phyloP scores from a whole-genome alignment of 306 rosid species.

The Cucurbita ficifolia region DNA sequence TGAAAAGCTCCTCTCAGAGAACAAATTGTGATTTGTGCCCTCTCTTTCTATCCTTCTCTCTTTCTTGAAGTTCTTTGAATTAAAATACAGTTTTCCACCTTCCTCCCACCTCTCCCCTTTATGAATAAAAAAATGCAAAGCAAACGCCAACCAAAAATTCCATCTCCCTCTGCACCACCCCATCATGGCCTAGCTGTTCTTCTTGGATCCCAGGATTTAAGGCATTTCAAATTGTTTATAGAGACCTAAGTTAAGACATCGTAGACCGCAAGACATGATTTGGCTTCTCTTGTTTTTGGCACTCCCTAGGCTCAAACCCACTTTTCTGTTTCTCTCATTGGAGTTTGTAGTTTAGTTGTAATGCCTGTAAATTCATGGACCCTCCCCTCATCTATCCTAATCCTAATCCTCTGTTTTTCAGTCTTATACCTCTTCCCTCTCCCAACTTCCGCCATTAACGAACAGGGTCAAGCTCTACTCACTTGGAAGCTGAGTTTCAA shows the following conservation, averaged over 20 bases:
- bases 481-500: slow-evolving; percentile 70
- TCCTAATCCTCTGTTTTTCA: slow-evolving; percentile 22
- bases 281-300: slow-evolving; percentile 46
- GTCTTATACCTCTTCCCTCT: slow-evolving; percentile 12
- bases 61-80: slow-evolving; percentile 9
- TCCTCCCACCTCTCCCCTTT: slow-evolving; percentile 28
- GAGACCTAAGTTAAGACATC: slow-evolving; percentile 9
- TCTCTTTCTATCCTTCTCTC: slow-evolving; percentile 19
- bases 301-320: slow-evolving; percentile 64
- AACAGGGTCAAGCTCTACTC: slow-evolving; percentile 66
- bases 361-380: slow-evolving; percentile 87
- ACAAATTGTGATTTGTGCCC: neutral
- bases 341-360: slow-evolving; percentile 50
- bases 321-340: slow-evolving; percentile 25
- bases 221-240: slow-evolving; percentile 22
- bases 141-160: slow-evolving; percentile 44
- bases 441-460: slow-evolving; percentile 38
- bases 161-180: slow-evolving; percentile 41
- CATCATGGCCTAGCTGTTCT: slow-evolving; percentile 82
- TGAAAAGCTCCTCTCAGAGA: neutral
- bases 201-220: slow-evolving; percentile 95
- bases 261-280: slow-evolving; percentile 80
- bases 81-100: slow-evolving; percentile 30
- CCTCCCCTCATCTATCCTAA: slow-evolving; percentile 24
- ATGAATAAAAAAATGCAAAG: slow-evolving; percentile 44